Evolutionary conservation across 306 rosid species (phyloP).

Genomic region (Sesbania bispinosa): DNA sequence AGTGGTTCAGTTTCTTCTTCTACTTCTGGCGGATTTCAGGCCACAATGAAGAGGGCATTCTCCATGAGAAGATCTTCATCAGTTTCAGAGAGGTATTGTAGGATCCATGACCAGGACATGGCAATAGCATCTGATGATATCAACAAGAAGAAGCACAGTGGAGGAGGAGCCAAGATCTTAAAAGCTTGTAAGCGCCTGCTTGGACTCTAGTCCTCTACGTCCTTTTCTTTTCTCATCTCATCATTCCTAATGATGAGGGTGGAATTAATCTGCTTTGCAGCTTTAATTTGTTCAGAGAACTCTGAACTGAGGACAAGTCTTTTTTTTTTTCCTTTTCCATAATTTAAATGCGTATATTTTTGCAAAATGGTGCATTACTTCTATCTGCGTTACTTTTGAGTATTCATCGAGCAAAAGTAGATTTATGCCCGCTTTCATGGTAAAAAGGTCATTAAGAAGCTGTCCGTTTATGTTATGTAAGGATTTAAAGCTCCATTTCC

Average conservation of each 20-base stretch:
- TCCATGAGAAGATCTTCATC: slow-evolving; percentile 81
- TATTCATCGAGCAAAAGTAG: no score
- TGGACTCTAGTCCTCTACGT: slow-evolving; percentile 39
- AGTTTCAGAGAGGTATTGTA: slow-evolving; percentile 64
- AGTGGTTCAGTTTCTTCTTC: slow-evolving; percentile 44
- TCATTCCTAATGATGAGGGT: no score
- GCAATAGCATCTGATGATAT: slow-evolving; percentile 10
- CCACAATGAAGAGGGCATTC: slow-evolving; percentile 53
- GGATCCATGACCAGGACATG: slow-evolving; percentile 69
- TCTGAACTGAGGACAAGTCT: not conserved
- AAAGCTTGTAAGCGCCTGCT: slow-evolving; percentile 70
- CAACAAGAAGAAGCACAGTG: slow-evolving; percentile 23
- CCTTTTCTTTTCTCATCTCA: no score
- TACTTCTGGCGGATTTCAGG: slow-evolving; percentile 27
- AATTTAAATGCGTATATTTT: no score
- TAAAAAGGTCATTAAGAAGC: no score
- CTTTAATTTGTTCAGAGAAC: no score
- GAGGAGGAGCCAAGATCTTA: slow-evolving; percentile 51
- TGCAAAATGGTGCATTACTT: no score
- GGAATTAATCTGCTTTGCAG: no score
- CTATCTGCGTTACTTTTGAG: no score
- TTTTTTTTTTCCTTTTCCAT: not conserved
- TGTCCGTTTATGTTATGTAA: no score
- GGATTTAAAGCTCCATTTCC: no score
- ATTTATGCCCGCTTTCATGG: no score